Conservation (phyloP, 331 rosid genomes). For the Malus hybrid region DNA sequence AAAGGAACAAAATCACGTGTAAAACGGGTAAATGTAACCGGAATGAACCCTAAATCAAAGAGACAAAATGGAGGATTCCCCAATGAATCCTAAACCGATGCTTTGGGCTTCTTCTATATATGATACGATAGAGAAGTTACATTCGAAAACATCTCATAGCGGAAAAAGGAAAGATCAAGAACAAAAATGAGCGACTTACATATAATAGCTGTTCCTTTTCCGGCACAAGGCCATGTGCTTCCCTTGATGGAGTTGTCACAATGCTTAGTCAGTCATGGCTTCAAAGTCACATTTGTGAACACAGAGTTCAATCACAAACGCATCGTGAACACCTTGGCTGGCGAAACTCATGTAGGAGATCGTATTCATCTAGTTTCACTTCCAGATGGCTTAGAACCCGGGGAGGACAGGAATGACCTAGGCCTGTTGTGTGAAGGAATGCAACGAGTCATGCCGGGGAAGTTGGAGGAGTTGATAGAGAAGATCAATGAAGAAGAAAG, state of each 20-base stretch:
- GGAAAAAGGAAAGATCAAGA: too few relatives aligned
- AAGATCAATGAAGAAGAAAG: conserved; percentile 17
- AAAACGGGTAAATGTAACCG: too few relatives aligned
- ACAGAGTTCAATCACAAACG: conserved; percentile 32
- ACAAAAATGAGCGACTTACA: neutral
- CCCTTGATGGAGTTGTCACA: conserved; percentile 40
- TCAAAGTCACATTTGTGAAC: conserved; percentile 1
- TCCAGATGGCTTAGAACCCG: conserved; percentile 42
- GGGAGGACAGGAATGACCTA: conserved; percentile 32
- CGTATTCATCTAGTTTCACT: conserved; percentile 32
- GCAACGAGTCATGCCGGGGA: conserved; percentile 23
- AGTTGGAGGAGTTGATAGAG: conserved; percentile 39
- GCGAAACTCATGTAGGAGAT: neutral
- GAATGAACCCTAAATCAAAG: too few relatives aligned
- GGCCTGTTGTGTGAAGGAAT: conserved; percentile 26
- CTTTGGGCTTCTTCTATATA: too few relatives aligned
- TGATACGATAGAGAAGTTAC: too few relatives aligned
- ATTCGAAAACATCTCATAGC: too few relatives aligned
- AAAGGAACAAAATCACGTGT: too few relatives aligned
- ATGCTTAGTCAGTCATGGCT: conserved; percentile 27
- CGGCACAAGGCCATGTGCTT: conserved; percentile 58
- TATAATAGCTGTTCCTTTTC: conserved; percentile 26
- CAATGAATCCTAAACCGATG: too few relatives aligned
- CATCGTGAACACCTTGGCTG: conserved; percentile 24
- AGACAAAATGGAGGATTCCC: too few relatives aligned